Percentiles rank a stretch among this genome's conserved stretches.
Conservation (phyloP, 345 rosid genomes). For the Microthlaspi erraticum region DNA sequence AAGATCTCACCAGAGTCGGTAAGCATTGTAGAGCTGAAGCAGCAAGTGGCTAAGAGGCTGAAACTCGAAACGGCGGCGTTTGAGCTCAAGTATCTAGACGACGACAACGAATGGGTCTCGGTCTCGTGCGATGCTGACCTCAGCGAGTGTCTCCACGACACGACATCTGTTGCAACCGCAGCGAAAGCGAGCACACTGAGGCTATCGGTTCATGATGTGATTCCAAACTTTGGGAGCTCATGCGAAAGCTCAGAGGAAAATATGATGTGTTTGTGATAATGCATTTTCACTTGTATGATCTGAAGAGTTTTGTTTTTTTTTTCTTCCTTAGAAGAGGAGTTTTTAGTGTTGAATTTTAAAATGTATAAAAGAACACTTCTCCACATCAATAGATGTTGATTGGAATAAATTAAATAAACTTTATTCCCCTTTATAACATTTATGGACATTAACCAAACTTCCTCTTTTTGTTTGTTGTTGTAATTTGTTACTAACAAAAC, state of each 20-base stretch:
- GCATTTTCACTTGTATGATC: conserved; percentile 14
- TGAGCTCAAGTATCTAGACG: conserved; percentile 82
- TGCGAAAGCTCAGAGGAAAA: conserved; percentile 83
- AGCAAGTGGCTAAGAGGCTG: conserved; percentile 86
- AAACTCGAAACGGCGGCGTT: conserved; percentile 76
- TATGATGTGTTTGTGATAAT: conserved; percentile 43
- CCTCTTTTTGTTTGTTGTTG: too few species aligned
- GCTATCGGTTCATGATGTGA: conserved; percentile 68
- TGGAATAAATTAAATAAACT: conserved; percentile 13
- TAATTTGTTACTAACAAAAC: too few species aligned
- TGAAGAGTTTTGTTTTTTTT: conserved; percentile 27
- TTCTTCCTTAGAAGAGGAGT: conserved; percentile 15
- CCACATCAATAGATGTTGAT: conserved; percentile 32
- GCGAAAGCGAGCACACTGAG: conserved; percentile 52
- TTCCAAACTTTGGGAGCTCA: conserved; percentile 75
- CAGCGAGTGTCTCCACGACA: conserved; percentile 73
- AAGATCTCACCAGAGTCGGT: conserved; percentile 56
- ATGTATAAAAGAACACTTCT: conserved; percentile 38
- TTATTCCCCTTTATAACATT: background rate
- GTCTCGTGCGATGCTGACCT: conserved; percentile 84
- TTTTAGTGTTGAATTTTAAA: conserved; percentile 32
- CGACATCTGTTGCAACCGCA: conserved; percentile 52
- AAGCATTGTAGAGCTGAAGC: conserved; percentile 68
- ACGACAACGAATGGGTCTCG: conserved; percentile 84
- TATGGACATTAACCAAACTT: background rate